Evolutionary conservation across 2,329 filamentous ascomycete species (phyloP).

Genomic region (Westerdykella sp.): DNA sequence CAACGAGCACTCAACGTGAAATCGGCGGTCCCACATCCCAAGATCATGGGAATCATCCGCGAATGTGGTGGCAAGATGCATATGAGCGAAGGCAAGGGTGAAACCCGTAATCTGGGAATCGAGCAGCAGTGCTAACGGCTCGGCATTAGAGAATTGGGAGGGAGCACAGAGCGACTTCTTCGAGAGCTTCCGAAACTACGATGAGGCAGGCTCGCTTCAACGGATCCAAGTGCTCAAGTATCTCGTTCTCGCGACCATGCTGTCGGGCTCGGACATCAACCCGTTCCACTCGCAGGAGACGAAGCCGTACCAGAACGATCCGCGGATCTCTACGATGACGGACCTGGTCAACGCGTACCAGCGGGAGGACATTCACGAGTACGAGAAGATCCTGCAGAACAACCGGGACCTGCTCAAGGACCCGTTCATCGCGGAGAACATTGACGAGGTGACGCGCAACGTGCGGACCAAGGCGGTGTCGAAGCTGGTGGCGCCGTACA

Average conservation of each 20-base stretch:
- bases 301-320: slow-evolving; percentile 94
- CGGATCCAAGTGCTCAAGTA: slow-evolving; percentile 97
- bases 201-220: slow-evolving; percentile 93
- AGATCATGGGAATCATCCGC: slow-evolving; percentile 98
- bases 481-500: slow-evolving; percentile 91
- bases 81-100: slow-evolving; percentile 70
- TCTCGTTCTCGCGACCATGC: slow-evolving; percentile 90
- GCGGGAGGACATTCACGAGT: slow-evolving; percentile 84
- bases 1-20: slow-evolving; percentile 85
- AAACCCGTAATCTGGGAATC: slow-evolving; percentile 6
- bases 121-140: slow-evolving; percentile 15
- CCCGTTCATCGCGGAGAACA: slow-evolving; percentile 96
- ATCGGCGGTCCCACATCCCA: slow-evolving; percentile 95
- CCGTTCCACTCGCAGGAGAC: slow-evolving; percentile 98
- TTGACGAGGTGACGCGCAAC: slow-evolving; percentile 95
- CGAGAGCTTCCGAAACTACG: slow-evolving; percentile 97
- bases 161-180: slow-evolving; percentile 97
- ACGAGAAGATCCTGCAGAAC: slow-evolving; percentile 78
- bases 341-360: slow-evolving; percentile 96
- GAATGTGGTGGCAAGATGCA: slow-evolving; percentile 99
- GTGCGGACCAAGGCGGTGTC: slow-evolving; percentile 95
- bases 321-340: slow-evolving; percentile 93
- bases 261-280: slow-evolving; percentile 98
- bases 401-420: slow-evolving; percentile 88
- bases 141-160: slow-evolving; percentile 77